Evolutionary conservation across 805 yeast genomes (phyloP).

Genomic region (baker's yeast (Saccharomyces cerevisiae)): DNA sequence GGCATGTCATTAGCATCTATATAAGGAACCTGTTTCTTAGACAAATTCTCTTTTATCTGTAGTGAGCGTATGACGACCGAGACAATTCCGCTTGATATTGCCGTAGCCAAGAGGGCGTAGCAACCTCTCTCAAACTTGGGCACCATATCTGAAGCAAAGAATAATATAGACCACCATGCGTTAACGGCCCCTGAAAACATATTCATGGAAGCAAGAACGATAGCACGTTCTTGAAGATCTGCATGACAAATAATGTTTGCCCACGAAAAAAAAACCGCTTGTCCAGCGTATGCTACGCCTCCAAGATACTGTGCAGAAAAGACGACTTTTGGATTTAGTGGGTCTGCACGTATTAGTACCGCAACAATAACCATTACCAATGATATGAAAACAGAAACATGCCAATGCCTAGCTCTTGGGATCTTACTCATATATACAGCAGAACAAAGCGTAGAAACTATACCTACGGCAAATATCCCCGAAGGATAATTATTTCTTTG

Average conservation of each 20-base stretch:
- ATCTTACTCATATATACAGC: conserved; percentile 39
- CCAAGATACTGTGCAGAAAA: conserved; percentile 50
- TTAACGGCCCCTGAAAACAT: conserved; percentile 56
- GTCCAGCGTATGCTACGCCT: conserved; percentile 51
- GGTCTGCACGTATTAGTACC: conserved; percentile 38
- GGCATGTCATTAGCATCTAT: conserved; percentile 23
- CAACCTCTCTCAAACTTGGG: conserved; percentile 47
- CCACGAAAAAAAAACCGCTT: conserved; percentile 56
- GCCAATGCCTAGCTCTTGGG: conserved; percentile 41
- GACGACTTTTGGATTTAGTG: conserved; percentile 32
- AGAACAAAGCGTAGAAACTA: conserved; percentile 37
- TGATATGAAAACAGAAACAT: conserved; percentile 40
- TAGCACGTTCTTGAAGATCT: conserved; percentile 56
- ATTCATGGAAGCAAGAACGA: conserved; percentile 58
- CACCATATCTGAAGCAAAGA: conserved; percentile 44
- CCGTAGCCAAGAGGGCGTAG: conserved; percentile 50
- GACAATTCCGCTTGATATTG: conserved; percentile 35
- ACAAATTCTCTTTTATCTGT: conserved; percentile 22
- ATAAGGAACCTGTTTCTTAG: conserved; percentile 17
- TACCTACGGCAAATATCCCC: conserved; percentile 46
- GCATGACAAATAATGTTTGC: conserved; percentile 50
- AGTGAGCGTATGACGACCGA: conserved; percentile 37
- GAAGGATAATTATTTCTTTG: conserved; percentile 46
- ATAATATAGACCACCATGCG: conserved; percentile 56
- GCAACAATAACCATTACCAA: conserved; percentile 38